Evolutionary conservation across 2,329 filamentous ascomycete species (phyloP).

Genomic region (Calonectria naviculata): DNA sequence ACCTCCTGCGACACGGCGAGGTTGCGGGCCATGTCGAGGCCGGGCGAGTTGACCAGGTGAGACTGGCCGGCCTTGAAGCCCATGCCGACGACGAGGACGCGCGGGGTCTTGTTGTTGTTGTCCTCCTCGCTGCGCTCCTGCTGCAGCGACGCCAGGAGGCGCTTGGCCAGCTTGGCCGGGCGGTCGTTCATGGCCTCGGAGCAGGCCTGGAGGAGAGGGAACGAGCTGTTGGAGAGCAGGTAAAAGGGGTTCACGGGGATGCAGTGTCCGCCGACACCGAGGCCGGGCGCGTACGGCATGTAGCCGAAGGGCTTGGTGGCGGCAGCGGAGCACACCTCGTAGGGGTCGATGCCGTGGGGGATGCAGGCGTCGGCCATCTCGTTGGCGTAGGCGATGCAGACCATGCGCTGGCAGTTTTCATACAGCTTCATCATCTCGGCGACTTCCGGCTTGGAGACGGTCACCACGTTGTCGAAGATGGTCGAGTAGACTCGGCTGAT

Average conservation of each 20-base stretch:
- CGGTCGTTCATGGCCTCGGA: conserved; percentile 8
- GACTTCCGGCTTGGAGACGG: conserved; percentile 61
- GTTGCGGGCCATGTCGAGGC: conserved; percentile 24
- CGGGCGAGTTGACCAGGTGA: conserved; percentile 35
- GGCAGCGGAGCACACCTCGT: conserved; percentile 60
- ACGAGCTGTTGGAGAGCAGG: conserved; percentile 56
- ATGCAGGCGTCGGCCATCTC: conserved; percentile 65
- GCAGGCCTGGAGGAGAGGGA: conserved; percentile 49
- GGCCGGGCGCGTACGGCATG: conserved; percentile 55
- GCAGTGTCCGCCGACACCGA: conserved; percentile 65
- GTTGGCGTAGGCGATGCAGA: conserved; percentile 64
- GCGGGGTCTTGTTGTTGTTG: conserved; percentile 18
- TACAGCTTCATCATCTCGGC: conserved; percentile 68
- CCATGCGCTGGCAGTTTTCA: conserved; percentile 66
- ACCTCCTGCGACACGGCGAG: conserved; percentile 22
- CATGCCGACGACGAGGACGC: conserved; percentile 30
- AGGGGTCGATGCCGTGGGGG: conserved; percentile 56
- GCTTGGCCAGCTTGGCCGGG: conserved; percentile 16
- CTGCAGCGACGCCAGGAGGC: conserved; percentile 11
- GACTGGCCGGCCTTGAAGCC: conserved; percentile 38
- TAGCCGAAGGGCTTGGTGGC: conserved; percentile 64
- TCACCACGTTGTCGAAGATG: conserved; percentile 57
- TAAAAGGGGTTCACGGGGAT: conserved; percentile 67
- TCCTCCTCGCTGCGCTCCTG: background rate
- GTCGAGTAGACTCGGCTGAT: conserved; percentile 56